Conservation (phyloP, 169 alveolate genomes). For the Pseudocohnilembus persalinus region DNA sequence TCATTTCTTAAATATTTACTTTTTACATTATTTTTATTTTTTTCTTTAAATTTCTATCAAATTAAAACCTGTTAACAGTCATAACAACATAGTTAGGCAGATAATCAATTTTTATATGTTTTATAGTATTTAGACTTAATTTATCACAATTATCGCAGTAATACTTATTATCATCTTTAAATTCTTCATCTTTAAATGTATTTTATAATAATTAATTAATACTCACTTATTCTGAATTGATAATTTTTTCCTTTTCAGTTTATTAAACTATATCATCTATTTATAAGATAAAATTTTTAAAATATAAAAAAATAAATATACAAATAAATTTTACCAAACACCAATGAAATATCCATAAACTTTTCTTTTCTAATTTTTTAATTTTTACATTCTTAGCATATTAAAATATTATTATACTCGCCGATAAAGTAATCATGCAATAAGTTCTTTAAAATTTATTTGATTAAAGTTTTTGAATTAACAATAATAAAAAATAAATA, state of each 20-base stretch:
- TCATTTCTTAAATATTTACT: conserved; percentile 1
- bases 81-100: conserved; percentile 15
- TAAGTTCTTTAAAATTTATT: too few species aligned
- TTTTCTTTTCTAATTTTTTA: conserved; percentile 2
- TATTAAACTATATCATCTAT: not conserved
- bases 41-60: conserved; percentile 6
- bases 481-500: too few species aligned
- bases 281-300: too few species aligned
- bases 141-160: conserved; percentile 6
- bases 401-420: not conserved
- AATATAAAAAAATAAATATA: too few species aligned
- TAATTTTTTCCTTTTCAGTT: not conserved
- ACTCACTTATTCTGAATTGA: not conserved
- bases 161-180: conserved; percentile 17
- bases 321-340: conserved; percentile 5
- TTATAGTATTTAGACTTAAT: not conserved
- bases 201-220: not conserved
- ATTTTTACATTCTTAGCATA: conserved; percentile 2
- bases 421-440: conserved; percentile 24
- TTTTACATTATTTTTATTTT: conserved; percentile 4
- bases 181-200: conserved; percentile 4
- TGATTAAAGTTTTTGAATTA: too few species aligned
- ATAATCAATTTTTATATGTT: not conserved
- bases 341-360: conserved; percentile 5
- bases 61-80: conserved; percentile 15